These are phyloP conservation scores for Dimargaris cristalligena DNA, from an alignment of 192 early-diverging fungal genomes.

Conservation along the genomic window DNA sequence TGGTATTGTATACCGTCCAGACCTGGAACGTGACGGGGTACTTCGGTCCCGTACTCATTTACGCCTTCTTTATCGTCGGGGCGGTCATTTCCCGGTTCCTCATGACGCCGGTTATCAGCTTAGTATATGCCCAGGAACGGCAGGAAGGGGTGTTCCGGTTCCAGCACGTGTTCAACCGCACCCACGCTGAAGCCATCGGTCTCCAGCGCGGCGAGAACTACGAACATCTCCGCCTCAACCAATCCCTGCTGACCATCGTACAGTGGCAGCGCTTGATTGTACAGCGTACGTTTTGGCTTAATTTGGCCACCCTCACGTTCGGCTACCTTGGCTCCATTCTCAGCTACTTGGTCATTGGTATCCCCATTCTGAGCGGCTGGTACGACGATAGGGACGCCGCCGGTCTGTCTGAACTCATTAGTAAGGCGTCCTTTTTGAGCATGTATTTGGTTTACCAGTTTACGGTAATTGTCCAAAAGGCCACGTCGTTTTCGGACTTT, in stretches of 20 bases:
- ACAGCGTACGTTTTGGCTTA: constrained; percentile 25
- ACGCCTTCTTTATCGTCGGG: constrained; percentile 50
- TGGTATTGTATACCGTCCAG: constrained; percentile 62
- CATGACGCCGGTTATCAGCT: constrained; percentile 58
- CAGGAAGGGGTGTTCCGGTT: constrained; percentile 73
- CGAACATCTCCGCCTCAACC: constrained; percentile 38
- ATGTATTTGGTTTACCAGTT: constrained; percentile 74
- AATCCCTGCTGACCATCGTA: constrained; percentile 35
- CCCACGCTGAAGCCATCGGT: constrained; percentile 64
- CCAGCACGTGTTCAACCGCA: constrained; percentile 49
- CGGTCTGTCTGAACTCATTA: constrained; percentile 61
- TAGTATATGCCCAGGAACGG: constrained; percentile 55
- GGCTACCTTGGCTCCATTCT: constrained; percentile 65
- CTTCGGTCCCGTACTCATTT: constrained; percentile 51
- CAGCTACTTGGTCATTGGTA: constrained; percentile 62
- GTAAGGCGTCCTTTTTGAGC: constrained; percentile 64
- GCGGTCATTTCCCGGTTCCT: constrained; percentile 37
- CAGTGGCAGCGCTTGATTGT: constrained; percentile 37
- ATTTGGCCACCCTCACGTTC: constrained; percentile 36
- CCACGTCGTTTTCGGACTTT: constrained; percentile 50
- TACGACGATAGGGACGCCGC: constrained; percentile 52
- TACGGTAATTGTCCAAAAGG: constrained; percentile 47
- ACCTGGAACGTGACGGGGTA: constrained; percentile 48
- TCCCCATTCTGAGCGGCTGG: constrained; percentile 63
- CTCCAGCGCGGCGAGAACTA: constrained; percentile 57